Base-by-base conservation (phyloP, 371 early-diverging fungal genomes). In the Mucor lusitanicus region DNA sequence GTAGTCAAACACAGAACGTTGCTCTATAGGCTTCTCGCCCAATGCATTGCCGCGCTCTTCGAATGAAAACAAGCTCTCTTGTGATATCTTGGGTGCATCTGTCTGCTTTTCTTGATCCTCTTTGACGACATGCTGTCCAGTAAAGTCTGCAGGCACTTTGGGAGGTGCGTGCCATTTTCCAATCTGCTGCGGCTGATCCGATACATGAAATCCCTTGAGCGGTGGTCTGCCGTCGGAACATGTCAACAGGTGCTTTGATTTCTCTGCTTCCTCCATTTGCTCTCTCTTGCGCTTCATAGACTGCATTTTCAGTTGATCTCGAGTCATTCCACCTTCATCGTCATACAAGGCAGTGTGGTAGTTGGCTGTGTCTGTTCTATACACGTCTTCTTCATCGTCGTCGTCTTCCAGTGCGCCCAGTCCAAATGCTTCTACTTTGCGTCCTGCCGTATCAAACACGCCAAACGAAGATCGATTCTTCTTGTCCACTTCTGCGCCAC, bases 1-100 rank as follows among this genome's bases (percentile, higher is more conserved):
- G 74, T 85, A 92, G 50, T 90, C 86, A 70, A 93, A 95, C 0
- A 95, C 91, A 32, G 92, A 92, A 33, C 92, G 86, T 33, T 77
- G 65, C 11, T 91, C 91, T 19, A 91, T 83, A 0, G 87, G 86
- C 35, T 84, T 88, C 66, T 94, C 95, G 0, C 92, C 95, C 4
- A 92, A 75, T 4, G 88, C 80, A 19, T 80, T 71, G 1, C 90
- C 87, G 21, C 92, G 85, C 63, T 86, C 81, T 40, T 94, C 92
- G n/a, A 88, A 79, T 7, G 85, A 81, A 58, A 88, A 72, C 6
- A 63, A 23, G 53, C 64, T 68, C 13, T 72, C 72, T 6, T 62
- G 57, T 8, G 46, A 59, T 11, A 63, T 68, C 27, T 65, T 55
- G 23, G 69, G 15, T 33, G 39, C 19, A 39, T 32, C 17, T 44